Evolutionary conservation across 2,329 filamentous ascomycete genomes (phyloP).

Genomic region (Fusarium concolor): DNA sequence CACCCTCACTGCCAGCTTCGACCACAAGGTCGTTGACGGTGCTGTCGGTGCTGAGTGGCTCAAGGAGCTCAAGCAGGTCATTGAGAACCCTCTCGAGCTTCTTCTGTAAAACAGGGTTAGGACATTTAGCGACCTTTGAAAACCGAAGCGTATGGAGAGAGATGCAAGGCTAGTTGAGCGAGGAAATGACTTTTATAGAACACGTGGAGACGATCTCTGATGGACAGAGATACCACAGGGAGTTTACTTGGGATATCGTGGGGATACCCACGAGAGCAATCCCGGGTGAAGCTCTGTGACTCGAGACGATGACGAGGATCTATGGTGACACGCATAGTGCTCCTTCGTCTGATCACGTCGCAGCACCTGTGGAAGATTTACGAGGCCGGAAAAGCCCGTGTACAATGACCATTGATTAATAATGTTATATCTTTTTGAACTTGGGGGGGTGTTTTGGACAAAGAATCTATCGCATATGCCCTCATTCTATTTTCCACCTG

Average conservation of each 20-base stretch:
- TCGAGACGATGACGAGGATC: constrained; percentile 13
- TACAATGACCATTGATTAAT: constrained; percentile 59
- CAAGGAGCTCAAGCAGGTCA: constrained; percentile 93
- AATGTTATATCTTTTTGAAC: constrained; percentile 53
- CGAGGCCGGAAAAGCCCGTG: constrained; percentile 51
- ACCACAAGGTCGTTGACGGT: constrained; percentile 98
- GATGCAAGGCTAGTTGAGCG: constrained; percentile 22
- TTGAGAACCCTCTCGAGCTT: constrained; percentile 97
- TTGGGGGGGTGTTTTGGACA: constrained; percentile 43
- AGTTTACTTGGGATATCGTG: constrained; percentile 29
- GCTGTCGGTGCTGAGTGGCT: constrained; percentile 98
- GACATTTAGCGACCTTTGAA: constrained; percentile 1
- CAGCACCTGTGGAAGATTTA: constrained; percentile 39
- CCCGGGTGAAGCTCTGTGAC: constrained; percentile 18
- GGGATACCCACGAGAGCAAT: constrained; percentile 15
- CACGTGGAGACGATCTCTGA: constrained; percentile 26
- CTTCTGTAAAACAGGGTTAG: constrained; percentile 72
- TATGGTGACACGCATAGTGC: constrained; percentile 30
- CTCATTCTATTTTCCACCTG: constrained; percentile 22
- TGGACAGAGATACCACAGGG: constrained; percentile 23
- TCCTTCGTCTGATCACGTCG: constrained; percentile 20
- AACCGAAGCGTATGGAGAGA: constrained; percentile 3
- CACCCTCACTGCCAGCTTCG: constrained; percentile 92
- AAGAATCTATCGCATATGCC: constrained; percentile 42
- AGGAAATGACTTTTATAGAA: constrained; percentile 44